Base-by-base conservation (phyloP, 208 protist genomes). In the Crithidia expoeki region DNA sequence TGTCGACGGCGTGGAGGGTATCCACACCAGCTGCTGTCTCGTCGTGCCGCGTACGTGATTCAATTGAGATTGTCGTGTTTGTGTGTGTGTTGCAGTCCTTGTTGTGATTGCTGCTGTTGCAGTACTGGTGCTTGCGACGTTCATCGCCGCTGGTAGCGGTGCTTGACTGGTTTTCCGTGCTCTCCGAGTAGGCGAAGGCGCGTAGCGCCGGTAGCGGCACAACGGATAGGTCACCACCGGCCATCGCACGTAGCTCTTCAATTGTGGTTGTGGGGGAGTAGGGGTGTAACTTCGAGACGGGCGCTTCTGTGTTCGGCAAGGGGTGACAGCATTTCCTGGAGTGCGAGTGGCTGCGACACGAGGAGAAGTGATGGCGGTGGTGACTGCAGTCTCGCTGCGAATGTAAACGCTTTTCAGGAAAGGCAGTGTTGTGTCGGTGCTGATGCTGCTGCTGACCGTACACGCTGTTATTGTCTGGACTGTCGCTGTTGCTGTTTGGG, bases 221-320 rank as follows among this genome's bases (percentile, higher is more conserved):
- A 1, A 42, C 50, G 27, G 65, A 56, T 12, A 76, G 36, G 58
- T 81, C 76, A 7, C 76, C 76, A 0, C 76, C 76, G 21, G 71
- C 76, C 50, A 82, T 66, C 33, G 61, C 67, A 9, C 32, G 40
- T 25, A 82, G 67, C 38, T 66, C 64, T 30, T 67, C 66, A 25
- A 72, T 28, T 16, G 61, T 55, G 33, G 69, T 73, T 2, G 46
- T 46, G 10, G 49, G 42, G 17, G 67, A n/a, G 51, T 69, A 51
- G 1, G 27, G 36, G 14, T 77, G 68, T 33, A 77, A 27, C 61
- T 67, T 65, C 2, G 60, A 49, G 16, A 68, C 53, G 16, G 62
- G 61, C 11, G 32, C 69, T 51, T 81, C 76, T 11, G 52, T 64
- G 32, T 55, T 65, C 11, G 72, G 72, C 25, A 58, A 10, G 9